Conservation (phyloP, 1,139 yeast genomes). For the Zygoascus sp. region DNA sequence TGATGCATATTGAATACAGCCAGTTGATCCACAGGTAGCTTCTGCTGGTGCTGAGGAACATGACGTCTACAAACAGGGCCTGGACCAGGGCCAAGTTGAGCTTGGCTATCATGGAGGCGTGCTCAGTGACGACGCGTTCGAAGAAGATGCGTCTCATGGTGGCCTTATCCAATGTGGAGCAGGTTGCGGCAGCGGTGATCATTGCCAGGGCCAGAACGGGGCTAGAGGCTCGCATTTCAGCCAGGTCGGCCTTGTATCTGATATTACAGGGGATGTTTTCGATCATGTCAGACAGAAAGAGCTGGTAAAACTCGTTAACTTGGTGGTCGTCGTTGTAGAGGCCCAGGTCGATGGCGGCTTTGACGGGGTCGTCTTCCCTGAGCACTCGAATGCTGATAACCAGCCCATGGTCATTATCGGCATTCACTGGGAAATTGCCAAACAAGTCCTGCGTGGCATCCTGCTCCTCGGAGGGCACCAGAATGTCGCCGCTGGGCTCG, state of each 20-base stretch:
- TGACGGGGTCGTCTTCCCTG: conserved; percentile 9
- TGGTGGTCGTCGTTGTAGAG: conserved; percentile 13
- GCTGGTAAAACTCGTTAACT: conserved; percentile 3
- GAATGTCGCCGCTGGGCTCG: too few relatives aligned
- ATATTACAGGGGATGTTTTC: conserved; percentile 2
- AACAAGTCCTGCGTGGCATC: neutral
- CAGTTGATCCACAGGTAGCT: neutral
- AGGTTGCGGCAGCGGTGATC: conserved; percentile 47
- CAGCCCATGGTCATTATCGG: conserved; percentile 1
- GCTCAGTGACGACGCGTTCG: conserved; percentile 44
- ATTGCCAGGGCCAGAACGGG: conserved; percentile 47
- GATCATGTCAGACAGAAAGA: conserved; percentile 11
- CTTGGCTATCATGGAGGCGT: neutral
- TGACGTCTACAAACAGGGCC: neutral
- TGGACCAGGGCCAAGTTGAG: neutral
- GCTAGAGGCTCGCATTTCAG: conserved; percentile 39
- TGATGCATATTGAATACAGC: neutral
- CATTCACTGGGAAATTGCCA: neutral
- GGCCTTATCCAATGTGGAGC: conserved; percentile 39
- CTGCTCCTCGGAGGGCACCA: neutral
- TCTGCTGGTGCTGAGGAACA: conserved; percentile 1
- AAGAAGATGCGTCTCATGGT: conserved; percentile 43
- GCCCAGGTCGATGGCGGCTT: conserved; percentile 13
- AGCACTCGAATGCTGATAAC: neutral
- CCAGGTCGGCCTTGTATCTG: conserved; percentile 28